Percentiles rank a stretch among this genome's conserved stretches.
Conservation (phyloP, 1,284 basidiomycete genomes). For the Pseudozyma flocculosa region DNA sequence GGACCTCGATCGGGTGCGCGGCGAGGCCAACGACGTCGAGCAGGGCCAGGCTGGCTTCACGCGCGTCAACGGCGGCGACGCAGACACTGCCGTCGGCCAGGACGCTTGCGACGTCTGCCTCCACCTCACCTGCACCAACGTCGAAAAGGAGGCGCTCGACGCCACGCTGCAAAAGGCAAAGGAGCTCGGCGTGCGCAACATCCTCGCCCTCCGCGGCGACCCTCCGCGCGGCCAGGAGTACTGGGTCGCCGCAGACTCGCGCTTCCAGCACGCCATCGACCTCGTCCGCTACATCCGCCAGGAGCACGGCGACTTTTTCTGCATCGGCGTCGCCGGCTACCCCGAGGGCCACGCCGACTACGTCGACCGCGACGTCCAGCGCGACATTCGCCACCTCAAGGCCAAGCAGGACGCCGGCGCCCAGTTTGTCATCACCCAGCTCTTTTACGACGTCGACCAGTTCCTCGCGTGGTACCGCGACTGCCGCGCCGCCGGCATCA, state of each 20-base stretch:
- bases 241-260: conserved; percentile 80
- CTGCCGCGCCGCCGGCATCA: conserved; percentile 68
- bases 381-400: conserved; percentile 77
- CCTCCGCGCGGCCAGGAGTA: conserved; percentile 90
- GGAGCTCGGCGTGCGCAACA: conserved; percentile 79
- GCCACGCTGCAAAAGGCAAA: conserved; percentile 78
- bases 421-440: conserved; percentile 92
- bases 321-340: conserved; percentile 89
- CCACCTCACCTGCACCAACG: conserved; percentile 96
- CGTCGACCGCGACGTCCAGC: conserved; percentile 67
- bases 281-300: conserved; percentile 86
- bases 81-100: conserved; percentile 2
- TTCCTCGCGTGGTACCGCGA: conserved; percentile 42
- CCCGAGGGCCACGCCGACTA: conserved; percentile 76
- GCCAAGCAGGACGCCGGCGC: conserved; percentile 92
- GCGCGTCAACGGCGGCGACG: neutral
- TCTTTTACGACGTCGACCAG: conserved; percentile 87
- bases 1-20: conserved; percentile 8
- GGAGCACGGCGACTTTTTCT: conserved; percentile 83
- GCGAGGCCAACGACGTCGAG: conserved; percentile 7
- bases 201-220: conserved; percentile 83
- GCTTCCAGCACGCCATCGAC: conserved; percentile 84
- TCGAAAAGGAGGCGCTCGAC: conserved; percentile 73
- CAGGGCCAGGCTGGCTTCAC: neutral
- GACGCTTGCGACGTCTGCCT: conserved; percentile 81